phyloP scores from a whole-genome alignment of 2,329 filamentous ascomycete genomes.

The Beauveria sp. region DNA sequence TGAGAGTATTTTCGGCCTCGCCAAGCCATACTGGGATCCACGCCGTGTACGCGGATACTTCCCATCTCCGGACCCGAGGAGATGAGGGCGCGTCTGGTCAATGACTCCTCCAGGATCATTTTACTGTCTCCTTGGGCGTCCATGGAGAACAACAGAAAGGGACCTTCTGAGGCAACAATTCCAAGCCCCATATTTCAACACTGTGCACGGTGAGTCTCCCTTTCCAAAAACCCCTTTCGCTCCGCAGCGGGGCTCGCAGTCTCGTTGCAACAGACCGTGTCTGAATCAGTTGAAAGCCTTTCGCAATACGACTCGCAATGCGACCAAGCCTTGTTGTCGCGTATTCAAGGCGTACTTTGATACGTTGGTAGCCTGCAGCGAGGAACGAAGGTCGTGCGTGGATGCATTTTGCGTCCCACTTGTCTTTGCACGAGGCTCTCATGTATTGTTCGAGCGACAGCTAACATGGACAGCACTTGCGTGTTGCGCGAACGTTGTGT shows the following conservation, averaged over 20 bases:
- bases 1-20: constrained; percentile 54
- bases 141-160: background rate
- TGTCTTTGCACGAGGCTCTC: background rate
- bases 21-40: constrained; percentile 57
- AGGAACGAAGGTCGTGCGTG: background rate
- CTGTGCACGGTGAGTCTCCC: background rate
- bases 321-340: background rate
- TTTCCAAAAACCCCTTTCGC: background rate
- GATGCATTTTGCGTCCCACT: background rate
- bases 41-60: constrained; percentile 47
- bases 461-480: background rate
- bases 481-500: background rate
- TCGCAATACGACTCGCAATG: background rate
- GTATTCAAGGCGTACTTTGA: background rate
- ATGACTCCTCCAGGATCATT: background rate
- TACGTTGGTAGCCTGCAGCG: background rate
- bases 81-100: constrained; percentile 29
- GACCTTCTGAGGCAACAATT: background rate
- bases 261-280: background rate
- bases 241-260: background rate
- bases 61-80: constrained; percentile 59
- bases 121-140: background rate
- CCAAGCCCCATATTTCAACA: background rate
- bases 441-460: too few species aligned
- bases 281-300: background rate